Conservation (phyloP, 805 yeast genomes). For the Kuraishia hungarica region DNA sequence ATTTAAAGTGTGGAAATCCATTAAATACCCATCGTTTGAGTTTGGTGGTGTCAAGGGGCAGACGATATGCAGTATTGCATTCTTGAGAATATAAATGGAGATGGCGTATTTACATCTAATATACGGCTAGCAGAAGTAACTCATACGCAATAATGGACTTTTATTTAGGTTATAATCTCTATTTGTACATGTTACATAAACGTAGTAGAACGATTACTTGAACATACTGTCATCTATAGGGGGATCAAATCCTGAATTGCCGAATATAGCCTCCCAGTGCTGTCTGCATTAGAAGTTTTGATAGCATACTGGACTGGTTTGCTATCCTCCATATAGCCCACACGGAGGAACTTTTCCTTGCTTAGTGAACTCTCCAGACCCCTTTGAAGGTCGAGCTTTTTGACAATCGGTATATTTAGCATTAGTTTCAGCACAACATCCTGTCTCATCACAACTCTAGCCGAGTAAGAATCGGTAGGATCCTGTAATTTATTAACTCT, state of each 20-base stretch:
- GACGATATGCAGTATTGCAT: conserved; percentile 82
- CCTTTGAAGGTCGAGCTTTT: conserved; percentile 52
- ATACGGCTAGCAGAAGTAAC: too few species aligned
- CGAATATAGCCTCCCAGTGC: conserved; percentile 50
- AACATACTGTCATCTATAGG: conserved; percentile 2
- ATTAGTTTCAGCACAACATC: conserved; percentile 79
- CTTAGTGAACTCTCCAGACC: conserved; percentile 84
- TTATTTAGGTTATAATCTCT: too few species aligned
- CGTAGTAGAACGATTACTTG: neutral
- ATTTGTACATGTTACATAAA: neutral
- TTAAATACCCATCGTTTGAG: conserved; percentile 73
- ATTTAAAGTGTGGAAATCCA: conserved; percentile 47
- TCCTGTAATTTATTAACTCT: conserved; percentile 50
- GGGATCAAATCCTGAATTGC: conserved; percentile 31
- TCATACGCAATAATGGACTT: too few species aligned
- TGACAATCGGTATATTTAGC: conserved; percentile 60
- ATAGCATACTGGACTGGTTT: conserved; percentile 79
- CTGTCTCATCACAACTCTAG: conserved; percentile 85
- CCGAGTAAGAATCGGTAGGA: conserved; percentile 25
- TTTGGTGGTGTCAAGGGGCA: conserved; percentile 90
- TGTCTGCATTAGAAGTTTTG: conserved; percentile 55
- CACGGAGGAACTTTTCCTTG: conserved; percentile 77
- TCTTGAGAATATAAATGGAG: conserved; percentile 29
- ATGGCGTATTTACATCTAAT: neutral
- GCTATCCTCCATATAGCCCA: conserved; percentile 54